Conservation (phyloP, 2,329 filamentous ascomycete genomes). For the Cladosporium oxysporum region DNA sequence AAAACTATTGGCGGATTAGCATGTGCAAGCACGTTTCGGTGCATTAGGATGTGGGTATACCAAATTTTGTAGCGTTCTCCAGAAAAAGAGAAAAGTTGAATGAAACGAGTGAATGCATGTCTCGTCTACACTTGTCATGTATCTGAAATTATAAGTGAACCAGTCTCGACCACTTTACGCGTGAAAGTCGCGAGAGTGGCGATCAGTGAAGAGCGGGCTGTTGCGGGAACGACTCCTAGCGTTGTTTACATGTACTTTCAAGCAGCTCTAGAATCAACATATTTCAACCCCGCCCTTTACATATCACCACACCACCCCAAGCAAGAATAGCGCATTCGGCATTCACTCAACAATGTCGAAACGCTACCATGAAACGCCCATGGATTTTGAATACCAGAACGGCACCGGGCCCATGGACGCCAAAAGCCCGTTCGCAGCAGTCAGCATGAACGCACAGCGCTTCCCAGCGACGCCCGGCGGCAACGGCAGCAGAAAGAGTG, state of each 20-base stretch:
- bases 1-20: constrained; percentile 5
- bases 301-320: background rate
- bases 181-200: constrained; percentile 4
- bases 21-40: background rate
- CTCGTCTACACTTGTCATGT: background rate
- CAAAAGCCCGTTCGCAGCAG: constrained; percentile 49
- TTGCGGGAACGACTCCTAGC: constrained; percentile 1
- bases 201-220: constrained; percentile 3
- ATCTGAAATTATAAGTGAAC: background rate
- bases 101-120: background rate
- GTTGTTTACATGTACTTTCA: constrained; percentile 8
- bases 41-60: constrained; percentile 10
- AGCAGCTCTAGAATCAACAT: constrained; percentile 10
- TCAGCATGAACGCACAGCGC: constrained; percentile 40
- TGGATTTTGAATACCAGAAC: constrained; percentile 58
- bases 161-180: background rate
- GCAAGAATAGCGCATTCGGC: background rate
- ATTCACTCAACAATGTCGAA: constrained; percentile 30
- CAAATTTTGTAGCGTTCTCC: constrained; percentile 9
- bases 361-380: constrained; percentile 48
- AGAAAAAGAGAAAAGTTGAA: background rate
- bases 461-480: constrained; percentile 26
- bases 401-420: constrained; percentile 47
- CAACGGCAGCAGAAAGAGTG: constrained; percentile 32
- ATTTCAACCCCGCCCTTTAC: constrained; percentile 2